These are phyloP conservation scores for Ophiobolus disseminans DNA, from an alignment of 2,329 filamentous ascomycete genomes.

Conservation along the genomic window DNA sequence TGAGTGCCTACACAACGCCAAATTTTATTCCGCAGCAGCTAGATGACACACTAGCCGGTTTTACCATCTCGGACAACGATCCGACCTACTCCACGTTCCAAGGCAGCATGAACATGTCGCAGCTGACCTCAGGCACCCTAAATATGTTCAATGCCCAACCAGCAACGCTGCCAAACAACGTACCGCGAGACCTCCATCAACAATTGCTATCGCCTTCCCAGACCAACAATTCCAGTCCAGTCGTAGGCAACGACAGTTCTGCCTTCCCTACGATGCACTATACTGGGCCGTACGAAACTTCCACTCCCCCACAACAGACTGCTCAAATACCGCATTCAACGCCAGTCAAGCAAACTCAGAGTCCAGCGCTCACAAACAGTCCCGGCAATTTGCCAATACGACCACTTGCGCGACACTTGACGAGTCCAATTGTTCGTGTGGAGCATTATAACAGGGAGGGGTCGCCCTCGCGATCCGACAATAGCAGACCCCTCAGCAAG, in stretches of 20 bases:
- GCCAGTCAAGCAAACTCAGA: slow-evolving; percentile 45
- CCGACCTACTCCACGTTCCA: slow-evolving; percentile 28
- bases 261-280: slow-evolving; percentile 28
- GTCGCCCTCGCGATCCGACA: slow-evolving; percentile 43
- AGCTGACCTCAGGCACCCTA: slow-evolving; percentile 34
- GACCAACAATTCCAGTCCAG: slow-evolving; percentile 48
- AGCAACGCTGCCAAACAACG: slow-evolving; percentile 26
- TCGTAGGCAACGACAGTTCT: slow-evolving; percentile 38
- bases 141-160: slow-evolving; percentile 42
- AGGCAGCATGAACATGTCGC: slow-evolving; percentile 34
- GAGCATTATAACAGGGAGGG: slow-evolving; percentile 47
- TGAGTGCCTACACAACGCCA: slow-evolving; percentile 43
- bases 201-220: slow-evolving; percentile 46
- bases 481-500: slow-evolving; percentile 44
- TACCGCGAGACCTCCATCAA: slow-evolving; percentile 32
- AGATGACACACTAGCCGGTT: slow-evolving; percentile 35
- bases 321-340: slow-evolving; percentile 32
- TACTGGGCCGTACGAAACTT: slow-evolving; percentile 21
- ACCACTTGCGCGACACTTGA: slow-evolving; percentile 39
- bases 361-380: slow-evolving; percentile 49
- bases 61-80: slow-evolving; percentile 39
- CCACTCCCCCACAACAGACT: slow-evolving; percentile 37
- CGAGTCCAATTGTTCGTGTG: slow-evolving; percentile 50
- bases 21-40: slow-evolving; percentile 41
- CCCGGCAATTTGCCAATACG: slow-evolving; percentile 38